Evolutionary conservation across 495 filamentous ascomycete species (phyloP), one percentile per base, ranked within the genome.

Genomic region (Lasiosphaeria ovina): DNA sequence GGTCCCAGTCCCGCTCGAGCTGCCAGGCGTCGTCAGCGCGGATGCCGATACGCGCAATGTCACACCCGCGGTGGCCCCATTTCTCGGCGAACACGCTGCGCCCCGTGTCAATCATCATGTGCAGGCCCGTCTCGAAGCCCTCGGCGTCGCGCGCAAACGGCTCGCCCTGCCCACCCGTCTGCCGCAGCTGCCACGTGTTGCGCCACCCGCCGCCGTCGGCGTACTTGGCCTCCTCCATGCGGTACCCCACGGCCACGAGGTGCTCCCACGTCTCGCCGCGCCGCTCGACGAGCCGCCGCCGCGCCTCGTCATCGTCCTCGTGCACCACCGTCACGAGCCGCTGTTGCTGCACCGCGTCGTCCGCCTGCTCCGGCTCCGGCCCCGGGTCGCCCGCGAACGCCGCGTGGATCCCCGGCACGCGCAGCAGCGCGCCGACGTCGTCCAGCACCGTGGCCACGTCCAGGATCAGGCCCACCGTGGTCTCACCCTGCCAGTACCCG

Each of bases 151-250:
- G 61, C 59, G 82, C 84, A 55, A 80, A 86, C 16, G 85, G 82
- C 60, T 87, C 85, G 7, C 78, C 81, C 52, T 80, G 62, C 0
- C 84, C 85, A 4, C 84, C 84, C 3, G 54, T 68, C 69, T 86
- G 84, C 36, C 66, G 59, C 2, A 59, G 64, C 61, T 85, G 84
- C 84, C 85, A 87, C 34, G 66, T 76, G 65, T 66, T 86, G 49
- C 82, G 65, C 17, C 70, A 69, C 6, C 65, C 60, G 6, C 62
- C 17, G 4, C 70, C 62, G 12, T 62, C 65, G 6, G 42, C 52
- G 57, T 66, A 74, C 59, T 78, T 78, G 36, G 55, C 54, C 17
- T 60, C 63, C 65, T 77, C 65, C 75, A 78, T 77, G 24, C 68
- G 65, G 6, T 35, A 34, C 8, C 63, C 75, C 5, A 74, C 53